phyloP scores from a whole-genome alignment of 345 rosid species.

The Carallia brachiata region DNA sequence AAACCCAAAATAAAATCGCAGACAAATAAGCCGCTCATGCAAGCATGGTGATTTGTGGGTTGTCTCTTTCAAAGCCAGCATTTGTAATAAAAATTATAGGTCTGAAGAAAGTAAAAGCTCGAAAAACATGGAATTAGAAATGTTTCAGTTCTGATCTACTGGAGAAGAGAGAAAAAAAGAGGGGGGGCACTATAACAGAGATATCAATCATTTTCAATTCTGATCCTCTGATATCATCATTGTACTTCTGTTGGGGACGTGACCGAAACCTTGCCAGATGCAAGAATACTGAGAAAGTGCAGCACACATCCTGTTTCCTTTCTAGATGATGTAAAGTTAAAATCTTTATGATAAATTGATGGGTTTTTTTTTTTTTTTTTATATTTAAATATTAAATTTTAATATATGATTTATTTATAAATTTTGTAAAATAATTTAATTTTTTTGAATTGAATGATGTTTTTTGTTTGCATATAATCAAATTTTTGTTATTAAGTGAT shows the following conservation, averaged over 20 bases:
- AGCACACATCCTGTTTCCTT: too few species aligned
- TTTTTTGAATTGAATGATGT: too few species aligned
- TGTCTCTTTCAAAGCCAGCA: conserved; percentile 2
- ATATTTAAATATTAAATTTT: too few species aligned
- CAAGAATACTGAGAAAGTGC: background rate
- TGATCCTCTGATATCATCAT: conserved; percentile 18
- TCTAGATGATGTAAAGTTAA: too few species aligned
- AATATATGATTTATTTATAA: too few species aligned
- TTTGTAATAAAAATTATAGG: background rate
- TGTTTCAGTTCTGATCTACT: conserved; percentile 6
- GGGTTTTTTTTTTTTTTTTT: too few species aligned
- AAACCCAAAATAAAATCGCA: background rate
- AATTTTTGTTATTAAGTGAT: too few species aligned
- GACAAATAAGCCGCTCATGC: background rate
- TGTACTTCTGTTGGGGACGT: conserved; percentile 7
- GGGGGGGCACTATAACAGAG: background rate
- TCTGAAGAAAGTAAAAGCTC: background rate
- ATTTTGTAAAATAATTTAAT: too few species aligned
- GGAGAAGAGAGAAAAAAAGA: background rate
- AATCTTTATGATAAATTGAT: too few species aligned
- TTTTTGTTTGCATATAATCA: too few species aligned
- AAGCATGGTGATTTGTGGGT: background rate
- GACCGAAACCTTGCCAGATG: conserved; percentile 10
- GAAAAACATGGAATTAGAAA: conserved; percentile 4
- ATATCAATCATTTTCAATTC: conserved; percentile 29